phyloP scores from a whole-genome alignment of 495 filamentous ascomycete genomes.

The Neurospora sp. region DNA sequence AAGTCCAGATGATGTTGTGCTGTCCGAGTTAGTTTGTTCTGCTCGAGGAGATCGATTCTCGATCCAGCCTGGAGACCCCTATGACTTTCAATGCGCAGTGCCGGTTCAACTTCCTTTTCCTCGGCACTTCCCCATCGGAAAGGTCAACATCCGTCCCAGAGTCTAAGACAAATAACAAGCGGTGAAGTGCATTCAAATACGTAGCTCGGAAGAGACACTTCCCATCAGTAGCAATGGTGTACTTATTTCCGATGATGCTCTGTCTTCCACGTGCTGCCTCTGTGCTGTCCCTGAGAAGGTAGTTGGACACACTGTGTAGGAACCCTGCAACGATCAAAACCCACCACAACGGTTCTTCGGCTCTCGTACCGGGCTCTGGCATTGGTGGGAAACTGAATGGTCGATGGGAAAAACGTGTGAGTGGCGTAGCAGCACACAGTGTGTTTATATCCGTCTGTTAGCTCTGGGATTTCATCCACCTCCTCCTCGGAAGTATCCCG shows the following conservation, averaged over 20 bases:
- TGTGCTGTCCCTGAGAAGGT: neutral
- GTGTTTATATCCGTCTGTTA: neutral
- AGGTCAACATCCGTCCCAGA: neutral
- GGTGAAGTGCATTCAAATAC: neutral
- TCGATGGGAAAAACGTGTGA: neutral
- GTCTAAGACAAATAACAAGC: neutral
- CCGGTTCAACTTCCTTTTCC: neutral
- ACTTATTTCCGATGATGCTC: neutral
- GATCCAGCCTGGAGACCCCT: too few relatives aligned
- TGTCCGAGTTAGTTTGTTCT: too few relatives aligned
- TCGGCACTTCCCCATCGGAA: neutral
- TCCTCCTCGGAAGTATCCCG: neutral
- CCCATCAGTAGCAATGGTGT: neutral
- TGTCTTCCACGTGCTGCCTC: neutral
- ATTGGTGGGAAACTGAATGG: neutral
- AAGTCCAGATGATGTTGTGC: neutral
- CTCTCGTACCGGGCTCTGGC: neutral
- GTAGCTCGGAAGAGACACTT: neutral
- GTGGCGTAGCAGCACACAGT: neutral
- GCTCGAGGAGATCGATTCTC: too few relatives aligned
- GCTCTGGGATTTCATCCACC: neutral
- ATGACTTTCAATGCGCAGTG: neutral
- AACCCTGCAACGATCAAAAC: neutral
- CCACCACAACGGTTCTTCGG: neutral
- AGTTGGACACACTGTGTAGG: neutral